Evolutionary conservation across 2,329 filamentous ascomycete genomes (phyloP).

Genomic region (Aphanoascus verrucosus): DNA sequence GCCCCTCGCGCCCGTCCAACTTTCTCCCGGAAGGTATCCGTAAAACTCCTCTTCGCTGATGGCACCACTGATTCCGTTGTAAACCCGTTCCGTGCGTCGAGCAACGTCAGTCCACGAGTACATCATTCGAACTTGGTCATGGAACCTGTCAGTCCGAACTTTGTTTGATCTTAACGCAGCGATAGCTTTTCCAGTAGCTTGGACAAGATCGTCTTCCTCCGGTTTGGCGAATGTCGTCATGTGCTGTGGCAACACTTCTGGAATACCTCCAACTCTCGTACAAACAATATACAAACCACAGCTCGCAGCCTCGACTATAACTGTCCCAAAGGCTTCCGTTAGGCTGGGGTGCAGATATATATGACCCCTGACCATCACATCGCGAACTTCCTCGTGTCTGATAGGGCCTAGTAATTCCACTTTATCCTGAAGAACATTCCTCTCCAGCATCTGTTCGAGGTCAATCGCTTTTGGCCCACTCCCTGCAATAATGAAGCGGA

Average conservation of each 20-base stretch:
- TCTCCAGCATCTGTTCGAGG: conserved; percentile 94
- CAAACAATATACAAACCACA: conserved; percentile 95
- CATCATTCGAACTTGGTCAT: conserved; percentile 96
- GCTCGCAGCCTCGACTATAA: conserved; percentile 92
- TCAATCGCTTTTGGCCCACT: conserved; percentile 96
- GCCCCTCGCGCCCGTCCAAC: conserved; percentile 60
- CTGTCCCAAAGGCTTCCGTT: conserved; percentile 94
- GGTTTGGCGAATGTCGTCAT: conserved; percentile 98
- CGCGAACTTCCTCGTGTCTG: conserved; percentile 88
- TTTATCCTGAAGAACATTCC: conserved; percentile 83
- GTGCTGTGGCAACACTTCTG: conserved; percentile 85
- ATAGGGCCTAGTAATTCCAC: conserved; percentile 87
- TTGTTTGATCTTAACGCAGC: conserved; percentile 72
- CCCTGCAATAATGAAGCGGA: conserved; percentile 92
- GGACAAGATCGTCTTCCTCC: conserved; percentile 88
- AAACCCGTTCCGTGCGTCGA: conserved; percentile 84
- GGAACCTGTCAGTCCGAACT: conserved; percentile 84
- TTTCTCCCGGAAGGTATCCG: conserved; percentile 59
- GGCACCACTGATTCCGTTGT: conserved; percentile 82
- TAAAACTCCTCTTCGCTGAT: conserved; percentile 82
- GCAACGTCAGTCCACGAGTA: conserved; percentile 98
- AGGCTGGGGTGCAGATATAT: conserved; percentile 93
- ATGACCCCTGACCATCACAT: conserved; percentile 94
- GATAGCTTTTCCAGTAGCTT: conserved; percentile 81
- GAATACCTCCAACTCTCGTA: conserved; percentile 91